phyloP scores from a whole-genome alignment of 176 grass and related monocot genomes.

The Thinopyrum elongatum region DNA sequence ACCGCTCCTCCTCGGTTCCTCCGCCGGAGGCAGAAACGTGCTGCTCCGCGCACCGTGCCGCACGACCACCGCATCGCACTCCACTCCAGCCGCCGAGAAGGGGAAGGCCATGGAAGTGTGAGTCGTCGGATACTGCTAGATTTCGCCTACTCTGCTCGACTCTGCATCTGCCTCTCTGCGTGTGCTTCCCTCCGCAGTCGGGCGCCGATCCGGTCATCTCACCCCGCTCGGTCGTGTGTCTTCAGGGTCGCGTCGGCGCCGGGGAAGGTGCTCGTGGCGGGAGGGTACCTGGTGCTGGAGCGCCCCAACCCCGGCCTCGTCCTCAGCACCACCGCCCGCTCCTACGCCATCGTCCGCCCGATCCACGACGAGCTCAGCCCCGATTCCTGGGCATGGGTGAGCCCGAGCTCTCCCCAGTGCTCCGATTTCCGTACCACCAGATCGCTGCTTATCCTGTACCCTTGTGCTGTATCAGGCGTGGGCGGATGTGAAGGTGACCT shows the following conservation, averaged over 20 bases:
- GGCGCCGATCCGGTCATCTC: conserved; percentile 25
- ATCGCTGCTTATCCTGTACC: not conserved
- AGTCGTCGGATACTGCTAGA: not conserved
- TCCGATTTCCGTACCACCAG: not conserved
- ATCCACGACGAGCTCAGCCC: conserved; percentile 58
- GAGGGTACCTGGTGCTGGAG: conserved; percentile 90
- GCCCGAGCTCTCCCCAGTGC: not conserved
- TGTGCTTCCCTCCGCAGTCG: no score
- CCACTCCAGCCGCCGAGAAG: not conserved
- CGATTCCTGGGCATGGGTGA: conserved; percentile 82
- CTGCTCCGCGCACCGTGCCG: not conserved
- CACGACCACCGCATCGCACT: not conserved
- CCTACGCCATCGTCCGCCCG: conserved; percentile 77
- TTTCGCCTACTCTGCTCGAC: not conserved
- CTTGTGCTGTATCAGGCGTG: conserved; percentile 51
- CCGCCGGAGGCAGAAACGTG: conserved; percentile 13
- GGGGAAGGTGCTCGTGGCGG: conserved; percentile 83
- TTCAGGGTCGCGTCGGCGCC: conserved; percentile 84
- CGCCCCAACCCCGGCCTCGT: conserved; percentile 85
- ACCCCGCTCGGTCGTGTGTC: not conserved
- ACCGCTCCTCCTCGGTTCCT: conserved; percentile 28
- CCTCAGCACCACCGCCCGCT: conserved; percentile 83
- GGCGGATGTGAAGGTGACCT: conserved; percentile 87
- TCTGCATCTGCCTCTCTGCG: not conserved
- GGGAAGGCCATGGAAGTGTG: conserved; percentile 39